Base-by-base conservation (phyloP, 2,329 filamentous ascomycete species). In the Neonectria neomacrospora region DNA sequence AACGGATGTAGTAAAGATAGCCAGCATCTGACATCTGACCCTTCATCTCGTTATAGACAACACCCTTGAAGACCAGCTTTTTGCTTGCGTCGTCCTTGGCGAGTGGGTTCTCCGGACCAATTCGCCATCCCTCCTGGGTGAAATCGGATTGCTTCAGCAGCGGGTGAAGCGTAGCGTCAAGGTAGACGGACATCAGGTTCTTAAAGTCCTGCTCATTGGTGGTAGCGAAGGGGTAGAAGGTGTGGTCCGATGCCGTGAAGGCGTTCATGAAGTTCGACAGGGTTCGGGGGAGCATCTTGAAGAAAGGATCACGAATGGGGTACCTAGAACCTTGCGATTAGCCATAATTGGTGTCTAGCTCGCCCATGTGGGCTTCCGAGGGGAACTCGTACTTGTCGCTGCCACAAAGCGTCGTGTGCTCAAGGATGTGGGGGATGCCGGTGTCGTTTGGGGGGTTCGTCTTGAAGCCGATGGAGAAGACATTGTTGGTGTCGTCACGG, bases 241-340 rank as follows among this genome's bases (percentile, higher is more conserved):
- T 99, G 78, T 99, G 94, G 75, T 98, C 95, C 22, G 94, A 91
- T 26, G 94, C 94, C 44, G 96, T 99, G 77, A 98, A 97, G 65
- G 96, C 96, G 78, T 99, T 99, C 96, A 99, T 99, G 76, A 97
- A 99, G 80, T 98, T 99, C 68, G 96, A 97, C n/a, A 99, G 86
- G 5, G 96, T 97, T 71, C 96, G 90, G 22, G 96, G 96, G 26
- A 99, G 87, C 96, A 99, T 99, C 86, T 98, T 99, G 85, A 99
- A 99, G 84, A 99, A 99, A 0, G 96, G 96, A 75, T 99, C 96
- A 66, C 96, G 93, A 62, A 99, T 95, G n/a, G 96, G 96, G 76
- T 94, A 97, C 78, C 92, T 95, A 61, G 16, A n/a, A 11, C 8
- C 14, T 50, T 9, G n/a, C 42, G 18, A 63, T 81, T 62, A 80